These are phyloP conservation scores for Trametes versicolor DNA, from an alignment of 1,284 basidiomycete genomes.

Conservation along the genomic window DNA sequence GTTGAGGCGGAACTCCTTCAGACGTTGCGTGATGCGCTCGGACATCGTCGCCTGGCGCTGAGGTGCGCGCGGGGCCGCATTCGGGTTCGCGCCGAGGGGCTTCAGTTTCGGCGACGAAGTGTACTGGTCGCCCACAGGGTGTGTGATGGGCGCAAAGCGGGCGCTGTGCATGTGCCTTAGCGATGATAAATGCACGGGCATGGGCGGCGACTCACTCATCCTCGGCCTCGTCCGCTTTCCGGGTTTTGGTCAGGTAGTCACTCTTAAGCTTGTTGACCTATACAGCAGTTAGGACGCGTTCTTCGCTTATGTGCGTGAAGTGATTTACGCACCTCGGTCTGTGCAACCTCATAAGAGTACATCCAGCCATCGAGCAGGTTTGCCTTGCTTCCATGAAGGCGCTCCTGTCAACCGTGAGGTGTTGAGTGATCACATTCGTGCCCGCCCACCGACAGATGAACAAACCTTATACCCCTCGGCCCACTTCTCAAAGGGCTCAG, in stretches of 20 bases:
- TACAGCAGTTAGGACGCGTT: neutral
- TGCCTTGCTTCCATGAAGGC: slow-evolving; percentile 63
- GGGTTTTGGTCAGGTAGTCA: slow-evolving; percentile 79
- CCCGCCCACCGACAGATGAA: slow-evolving; percentile 21
- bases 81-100: slow-evolving; percentile 59
- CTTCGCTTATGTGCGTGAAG: slow-evolving; percentile 1
- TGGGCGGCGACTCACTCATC: slow-evolving; percentile 72
- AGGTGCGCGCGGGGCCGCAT: slow-evolving; percentile 50
- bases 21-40: slow-evolving; percentile 78
- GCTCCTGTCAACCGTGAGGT: slow-evolving; percentile 54
- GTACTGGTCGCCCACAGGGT: slow-evolving; percentile 69
- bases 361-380: slow-evolving; percentile 77
- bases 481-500: slow-evolving; percentile 81
- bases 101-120: slow-evolving; percentile 77
- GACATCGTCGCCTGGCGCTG: slow-evolving; percentile 75
- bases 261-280: slow-evolving; percentile 76
- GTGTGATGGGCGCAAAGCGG: slow-evolving; percentile 81
- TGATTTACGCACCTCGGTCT: slow-evolving; percentile 58
- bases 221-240: slow-evolving; percentile 87
- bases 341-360: slow-evolving; percentile 71
- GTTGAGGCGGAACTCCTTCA: slow-evolving; percentile 75
- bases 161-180: slow-evolving; percentile 52
- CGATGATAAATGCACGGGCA: neutral
- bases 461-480: slow-evolving; percentile 71
- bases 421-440: neutral